Percentiles rank a stretch among this genome's conserved stretches.
Evolutionary conservation across 2,329 filamentous ascomycete species (phyloP).

Genomic region (Herpotrichia juniperi): DNA sequence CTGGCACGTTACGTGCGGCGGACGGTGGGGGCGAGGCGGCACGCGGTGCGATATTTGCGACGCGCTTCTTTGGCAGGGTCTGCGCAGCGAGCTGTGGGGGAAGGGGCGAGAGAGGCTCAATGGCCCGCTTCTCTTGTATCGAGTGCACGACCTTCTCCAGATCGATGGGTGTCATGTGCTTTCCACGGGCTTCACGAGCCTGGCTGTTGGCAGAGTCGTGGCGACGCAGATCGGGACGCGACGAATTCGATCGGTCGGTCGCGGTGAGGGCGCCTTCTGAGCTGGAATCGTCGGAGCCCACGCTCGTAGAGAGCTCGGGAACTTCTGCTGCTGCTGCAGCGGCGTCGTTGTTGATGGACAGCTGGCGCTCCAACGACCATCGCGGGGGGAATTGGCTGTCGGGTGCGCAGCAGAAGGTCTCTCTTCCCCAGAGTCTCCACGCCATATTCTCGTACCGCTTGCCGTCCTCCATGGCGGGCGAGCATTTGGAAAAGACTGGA

Average conservation of each 20-base stretch:
- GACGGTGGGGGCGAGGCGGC: slow-evolving; percentile 50
- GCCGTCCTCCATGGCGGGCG: slow-evolving; percentile 91
- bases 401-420: slow-evolving; percentile 85
- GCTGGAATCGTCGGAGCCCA: slow-evolving; percentile 52
- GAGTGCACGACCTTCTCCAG: slow-evolving; percentile 93
- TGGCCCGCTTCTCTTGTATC: slow-evolving; percentile 81
- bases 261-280: slow-evolving; percentile 49
- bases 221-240: slow-evolving; percentile 69
- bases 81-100: slow-evolving; percentile 47
- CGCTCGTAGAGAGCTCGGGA: slow-evolving; percentile 55
- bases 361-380: slow-evolving; percentile 40
- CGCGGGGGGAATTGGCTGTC: slow-evolving; percentile 49
- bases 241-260: slow-evolving; percentile 55
- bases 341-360: slow-evolving; percentile 24
- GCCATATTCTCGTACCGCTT: slow-evolving; percentile 92
- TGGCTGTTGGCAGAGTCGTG: slow-evolving; percentile 74
- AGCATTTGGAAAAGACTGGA: slow-evolving; percentile 90
- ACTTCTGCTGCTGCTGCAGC: slow-evolving; percentile 33
- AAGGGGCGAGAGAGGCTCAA: slow-evolving; percentile 62
- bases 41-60: slow-evolving; percentile 51
- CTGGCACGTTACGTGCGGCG: slow-evolving; percentile 56
- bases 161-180: slow-evolving; percentile 90
- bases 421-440: slow-evolving; percentile 93
- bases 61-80: slow-evolving; percentile 7
- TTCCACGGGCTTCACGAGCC: slow-evolving; percentile 65